Conservation (phyloP, 2,329 filamentous ascomycete species). For the Huntiella moniliformis region DNA sequence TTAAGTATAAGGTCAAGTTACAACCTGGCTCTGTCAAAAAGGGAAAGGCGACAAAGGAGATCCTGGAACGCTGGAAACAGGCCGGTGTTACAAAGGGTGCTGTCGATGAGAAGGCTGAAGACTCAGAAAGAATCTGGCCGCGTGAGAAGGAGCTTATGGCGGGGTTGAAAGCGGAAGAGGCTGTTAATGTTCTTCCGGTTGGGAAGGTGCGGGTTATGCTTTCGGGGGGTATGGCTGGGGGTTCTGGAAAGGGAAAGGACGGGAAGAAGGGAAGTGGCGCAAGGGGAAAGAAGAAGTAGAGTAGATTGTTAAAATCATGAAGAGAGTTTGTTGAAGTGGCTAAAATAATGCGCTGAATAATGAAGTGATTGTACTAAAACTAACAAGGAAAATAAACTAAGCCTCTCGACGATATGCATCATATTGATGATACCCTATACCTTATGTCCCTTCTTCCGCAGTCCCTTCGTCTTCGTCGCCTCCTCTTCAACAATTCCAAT, state of each 20-base stretch:
- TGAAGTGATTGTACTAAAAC: too few species aligned
- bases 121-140: conserved; percentile 64
- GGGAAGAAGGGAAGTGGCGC: conserved; percentile 20
- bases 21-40: conserved; percentile 84
- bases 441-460: background rate
- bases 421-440: too few species aligned
- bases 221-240: conserved; percentile 32
- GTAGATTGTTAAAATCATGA: background rate
- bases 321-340: too few species aligned
- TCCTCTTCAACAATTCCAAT: too few species aligned
- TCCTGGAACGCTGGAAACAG: conserved; percentile 61
- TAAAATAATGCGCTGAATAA: too few species aligned
- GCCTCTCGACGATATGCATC: too few species aligned
- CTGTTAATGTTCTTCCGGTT: conserved; percentile 64
- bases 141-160: conserved; percentile 72
- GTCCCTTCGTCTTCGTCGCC: too few species aligned
- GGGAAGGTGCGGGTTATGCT: conserved; percentile 66
- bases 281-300: conserved; percentile 24
- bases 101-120: conserved; percentile 39
- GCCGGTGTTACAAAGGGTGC: conserved; percentile 40
- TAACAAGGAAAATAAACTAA: too few species aligned
- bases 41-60: conserved; percentile 82
- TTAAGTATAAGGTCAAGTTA: conserved; percentile 89
- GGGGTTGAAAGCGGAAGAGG: conserved; percentile 62
- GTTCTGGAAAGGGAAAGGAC: conserved; percentile 17